Percentiles rank a stretch among this genome's conserved stretches.
Conservation (phyloP, 495 filamentous ascomycete species). For the Aspergillus funiculosus region DNA sequence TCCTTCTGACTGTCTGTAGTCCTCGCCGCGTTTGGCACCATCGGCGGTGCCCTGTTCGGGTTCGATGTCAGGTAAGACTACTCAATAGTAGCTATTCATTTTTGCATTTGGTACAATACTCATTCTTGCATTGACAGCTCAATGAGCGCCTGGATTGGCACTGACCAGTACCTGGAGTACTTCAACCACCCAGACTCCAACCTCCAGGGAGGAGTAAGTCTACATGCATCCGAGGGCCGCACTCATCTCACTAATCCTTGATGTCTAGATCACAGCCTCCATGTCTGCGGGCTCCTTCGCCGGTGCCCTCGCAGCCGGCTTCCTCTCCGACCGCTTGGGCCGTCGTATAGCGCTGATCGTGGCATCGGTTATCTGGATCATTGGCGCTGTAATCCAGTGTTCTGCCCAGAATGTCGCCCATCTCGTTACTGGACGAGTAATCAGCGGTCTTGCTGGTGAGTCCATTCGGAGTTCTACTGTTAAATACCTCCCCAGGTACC, state of each 20-base stretch:
- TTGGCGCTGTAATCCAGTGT: constrained; percentile 63
- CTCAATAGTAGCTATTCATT: constrained; percentile 31
- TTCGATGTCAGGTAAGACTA: constrained; percentile 44
- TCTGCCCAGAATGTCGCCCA: constrained; percentile 53
- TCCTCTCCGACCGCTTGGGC: constrained; percentile 59
- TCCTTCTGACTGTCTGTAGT: constrained; percentile 14
- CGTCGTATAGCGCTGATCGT: constrained; percentile 60
- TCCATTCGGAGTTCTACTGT: too few species aligned
- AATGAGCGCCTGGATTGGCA: constrained; percentile 68
- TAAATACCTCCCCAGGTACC: neutral
- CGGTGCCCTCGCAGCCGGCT: constrained; percentile 58
- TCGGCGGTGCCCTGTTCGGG: constrained; percentile 41
- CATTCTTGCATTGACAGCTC: constrained; percentile 47
- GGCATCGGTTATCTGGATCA: constrained; percentile 64
- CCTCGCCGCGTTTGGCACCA: constrained; percentile 47
- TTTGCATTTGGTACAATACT: constrained; percentile 48
- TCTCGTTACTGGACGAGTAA: constrained; percentile 62
- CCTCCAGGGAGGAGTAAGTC: constrained; percentile 51
- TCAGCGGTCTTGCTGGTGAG: constrained; percentile 57
- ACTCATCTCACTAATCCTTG: neutral
- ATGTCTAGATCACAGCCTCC: constrained; percentile 42
- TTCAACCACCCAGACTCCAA: constrained; percentile 60
- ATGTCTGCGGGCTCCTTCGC: constrained; percentile 64
- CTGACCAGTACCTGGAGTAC: constrained; percentile 60
- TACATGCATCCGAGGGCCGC: too few species aligned